These are phyloP conservation scores for Bryoglossum gracile DNA, from an alignment of 495 filamentous ascomycete genomes.

Conservation along the genomic window DNA sequence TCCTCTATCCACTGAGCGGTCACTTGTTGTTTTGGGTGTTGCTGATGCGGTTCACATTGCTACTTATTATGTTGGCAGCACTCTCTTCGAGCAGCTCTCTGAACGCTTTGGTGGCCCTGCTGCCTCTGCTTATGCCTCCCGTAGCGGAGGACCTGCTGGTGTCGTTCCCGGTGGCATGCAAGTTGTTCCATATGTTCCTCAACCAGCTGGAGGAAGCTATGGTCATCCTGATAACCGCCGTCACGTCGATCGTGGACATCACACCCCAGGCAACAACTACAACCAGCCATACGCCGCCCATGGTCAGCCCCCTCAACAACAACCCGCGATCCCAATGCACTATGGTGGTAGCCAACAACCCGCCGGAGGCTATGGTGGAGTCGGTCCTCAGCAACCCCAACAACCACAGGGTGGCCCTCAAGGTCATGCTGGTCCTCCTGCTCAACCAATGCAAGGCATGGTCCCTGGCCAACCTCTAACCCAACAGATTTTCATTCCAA, in stretches of 20 bases:
- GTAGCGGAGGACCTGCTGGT: conserved; percentile 86
- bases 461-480: conserved; percentile 84
- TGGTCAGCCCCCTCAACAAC: conserved; percentile 51
- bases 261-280: conserved; percentile 52
- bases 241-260: conserved; percentile 52
- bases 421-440: conserved; percentile 51
- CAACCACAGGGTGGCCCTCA: conserved; percentile 47
- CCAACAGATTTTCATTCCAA: conserved; percentile 97
- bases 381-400: conserved; percentile 68
- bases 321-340: conserved; percentile 63
- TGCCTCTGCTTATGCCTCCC: conserved; percentile 92
- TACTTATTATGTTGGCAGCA: conserved; percentile 95
- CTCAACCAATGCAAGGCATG: conserved; percentile 65
- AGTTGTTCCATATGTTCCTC: conserved; percentile 90
- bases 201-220: conserved; percentile 84
- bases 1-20: conserved; percentile 89
- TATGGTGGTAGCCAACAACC: conserved; percentile 62
- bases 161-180: conserved; percentile 96
- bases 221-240: conserved; percentile 84
- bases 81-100: conserved; percentile 89
- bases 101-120: conserved; percentile 94
- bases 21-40: conserved; percentile 87
- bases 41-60: conserved; percentile 96
- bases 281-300: conserved; percentile 56
- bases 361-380: conserved; percentile 60